These are phyloP conservation scores for Wallacemonas sp. DNA, from an alignment of 208 protist genomes.

Conservation along the genomic window DNA sequence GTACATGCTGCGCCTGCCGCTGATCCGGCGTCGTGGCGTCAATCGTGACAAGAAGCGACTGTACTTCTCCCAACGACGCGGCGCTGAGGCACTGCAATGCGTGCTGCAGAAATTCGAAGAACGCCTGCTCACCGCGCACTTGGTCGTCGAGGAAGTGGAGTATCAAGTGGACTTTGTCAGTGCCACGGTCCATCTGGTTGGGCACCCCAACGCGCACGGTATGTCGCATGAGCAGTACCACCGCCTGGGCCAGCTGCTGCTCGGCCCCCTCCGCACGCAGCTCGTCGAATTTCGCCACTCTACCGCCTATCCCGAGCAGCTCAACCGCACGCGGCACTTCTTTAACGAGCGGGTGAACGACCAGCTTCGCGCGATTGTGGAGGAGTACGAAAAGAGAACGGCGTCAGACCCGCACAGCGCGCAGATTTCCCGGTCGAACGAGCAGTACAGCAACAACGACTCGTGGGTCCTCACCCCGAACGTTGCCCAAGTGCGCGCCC, in stretches of 20 bases:
- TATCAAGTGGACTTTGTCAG: slow-evolving; percentile 81
- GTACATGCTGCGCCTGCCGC: slow-evolving; percentile 54
- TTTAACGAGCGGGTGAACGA: slow-evolving; percentile 5
- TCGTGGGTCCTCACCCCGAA: background rate
- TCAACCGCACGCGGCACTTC: slow-evolving; percentile 54
- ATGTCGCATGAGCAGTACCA: slow-evolving; percentile 34
- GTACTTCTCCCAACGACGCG: slow-evolving; percentile 68
- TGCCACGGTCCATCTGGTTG: slow-evolving; percentile 47
- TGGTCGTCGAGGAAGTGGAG: slow-evolving; percentile 48
- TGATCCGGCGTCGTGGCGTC: slow-evolving; percentile 61
- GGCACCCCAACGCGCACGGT: slow-evolving; percentile 28
- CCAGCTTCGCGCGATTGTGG: background rate
- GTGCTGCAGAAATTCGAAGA: slow-evolving; percentile 47
- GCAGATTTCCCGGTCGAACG: background rate
- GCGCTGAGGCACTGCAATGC: slow-evolving; percentile 52
- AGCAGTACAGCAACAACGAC: background rate
- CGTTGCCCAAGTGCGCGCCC: background rate
- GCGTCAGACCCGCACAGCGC: background rate
- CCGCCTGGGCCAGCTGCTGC: slow-evolving; percentile 30
- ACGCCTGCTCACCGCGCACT: slow-evolving; percentile 18
- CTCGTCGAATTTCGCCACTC: slow-evolving; percentile 63
- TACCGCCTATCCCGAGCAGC: slow-evolving; percentile 31
- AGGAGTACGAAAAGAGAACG: slow-evolving; percentile 1
- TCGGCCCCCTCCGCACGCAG: slow-evolving; percentile 47
- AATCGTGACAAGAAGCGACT: slow-evolving; percentile 81